Evolutionary conservation across 2,329 filamentous ascomycete species (phyloP).

Genomic region (Westerdykella aurantiaca): DNA sequence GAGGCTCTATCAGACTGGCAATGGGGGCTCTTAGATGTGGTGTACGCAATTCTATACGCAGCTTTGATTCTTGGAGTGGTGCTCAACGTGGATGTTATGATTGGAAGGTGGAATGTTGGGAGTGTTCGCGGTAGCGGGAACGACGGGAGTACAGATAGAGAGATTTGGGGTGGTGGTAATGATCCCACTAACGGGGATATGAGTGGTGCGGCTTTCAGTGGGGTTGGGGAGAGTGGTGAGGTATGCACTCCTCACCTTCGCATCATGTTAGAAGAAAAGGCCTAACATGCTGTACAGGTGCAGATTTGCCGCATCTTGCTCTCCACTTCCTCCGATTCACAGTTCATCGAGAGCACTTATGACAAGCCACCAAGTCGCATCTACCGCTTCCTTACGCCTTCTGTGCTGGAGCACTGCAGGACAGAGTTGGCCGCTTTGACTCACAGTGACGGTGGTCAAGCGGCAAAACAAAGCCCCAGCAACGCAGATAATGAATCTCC

Average conservation of each 20-base stretch:
- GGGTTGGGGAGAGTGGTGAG: background rate
- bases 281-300: slow-evolving; percentile 7
- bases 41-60: background rate
- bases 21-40: no score
- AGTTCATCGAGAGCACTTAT: no score
- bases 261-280: background rate
- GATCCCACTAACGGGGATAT: no score
- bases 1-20: no score
- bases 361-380: no score
- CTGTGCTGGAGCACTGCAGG: no score
- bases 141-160: background rate
- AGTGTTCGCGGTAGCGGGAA: background rate
- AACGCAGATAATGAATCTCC: slow-evolving; percentile 9
- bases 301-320: slow-evolving; percentile 13
- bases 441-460: background rate
- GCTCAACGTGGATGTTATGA: slow-evolving; percentile 5
- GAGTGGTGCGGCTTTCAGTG: no score
- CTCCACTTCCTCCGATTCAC: no score
- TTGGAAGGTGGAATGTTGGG: slow-evolving; percentile 1
- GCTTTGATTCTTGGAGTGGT: slow-evolving; percentile 4
- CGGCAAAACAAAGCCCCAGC: slow-evolving; percentile 13
- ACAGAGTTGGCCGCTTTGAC: no score
- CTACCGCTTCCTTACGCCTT: no score
- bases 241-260: background rate
- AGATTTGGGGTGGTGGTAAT: no score